Evolutionary conservation across 2,329 filamentous ascomycete genomes (phyloP).

Genomic region (Didymellaceae sp.): DNA sequence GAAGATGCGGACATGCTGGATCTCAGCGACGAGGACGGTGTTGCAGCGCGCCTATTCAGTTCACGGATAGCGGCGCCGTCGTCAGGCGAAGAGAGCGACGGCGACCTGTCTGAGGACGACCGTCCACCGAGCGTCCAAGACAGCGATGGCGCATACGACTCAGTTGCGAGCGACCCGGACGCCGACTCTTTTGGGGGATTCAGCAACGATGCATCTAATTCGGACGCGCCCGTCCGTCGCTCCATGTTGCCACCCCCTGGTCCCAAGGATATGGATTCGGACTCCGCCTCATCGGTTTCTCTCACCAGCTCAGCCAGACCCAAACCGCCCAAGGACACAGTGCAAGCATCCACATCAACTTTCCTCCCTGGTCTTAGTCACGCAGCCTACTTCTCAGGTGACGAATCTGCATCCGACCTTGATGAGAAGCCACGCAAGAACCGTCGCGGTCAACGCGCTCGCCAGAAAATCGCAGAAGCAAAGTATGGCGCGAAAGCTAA

Average conservation of each 20-base stretch:
- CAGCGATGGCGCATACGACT: slow-evolving; percentile 29
- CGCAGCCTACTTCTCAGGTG: slow-evolving; percentile 80
- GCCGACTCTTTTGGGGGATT: slow-evolving; percentile 14
- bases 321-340: slow-evolving; percentile 18
- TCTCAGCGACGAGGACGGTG: slow-evolving; percentile 38
- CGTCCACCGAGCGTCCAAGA: slow-evolving; percentile 42
- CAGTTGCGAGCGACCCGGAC: slow-evolving; percentile 22
- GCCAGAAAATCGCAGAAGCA: slow-evolving; percentile 80
- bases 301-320: slow-evolving; percentile 21
- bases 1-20: slow-evolving; percentile 28
- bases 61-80: slow-evolving; percentile 50
- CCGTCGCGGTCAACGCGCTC: slow-evolving; percentile 75
- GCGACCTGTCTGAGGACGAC: slow-evolving; percentile 35
- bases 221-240: slow-evolving; percentile 6
- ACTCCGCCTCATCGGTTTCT: slow-evolving; percentile 22
- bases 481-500: slow-evolving; percentile 77
- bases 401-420: slow-evolving; percentile 70
- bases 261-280: slow-evolving; percentile 17
- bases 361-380: slow-evolving; percentile 78
- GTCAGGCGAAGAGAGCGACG: slow-evolving; percentile 42
- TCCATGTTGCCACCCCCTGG: slow-evolving; percentile 26
- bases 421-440: slow-evolving; percentile 70
- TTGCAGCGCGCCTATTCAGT: slow-evolving; percentile 45
- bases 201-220: slow-evolving; percentile 4
- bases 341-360: slow-evolving; percentile 54